Evolutionary conservation across 768 basidiomycete species (phyloP).

Genomic region (Lentinula lateritia): DNA sequence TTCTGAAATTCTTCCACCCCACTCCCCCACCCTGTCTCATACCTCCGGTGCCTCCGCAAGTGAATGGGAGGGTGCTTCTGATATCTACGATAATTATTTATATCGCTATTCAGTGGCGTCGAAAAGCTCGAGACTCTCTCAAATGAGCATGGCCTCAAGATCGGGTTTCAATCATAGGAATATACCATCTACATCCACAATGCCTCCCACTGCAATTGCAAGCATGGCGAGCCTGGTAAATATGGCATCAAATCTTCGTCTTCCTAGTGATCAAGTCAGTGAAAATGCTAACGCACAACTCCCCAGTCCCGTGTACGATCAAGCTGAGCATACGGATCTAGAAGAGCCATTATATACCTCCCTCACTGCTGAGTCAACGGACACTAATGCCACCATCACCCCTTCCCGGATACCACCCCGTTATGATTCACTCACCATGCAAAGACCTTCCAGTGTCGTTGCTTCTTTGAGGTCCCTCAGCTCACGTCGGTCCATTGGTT

Average conservation of each 20-base stretch:
- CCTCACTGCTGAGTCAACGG: not conserved
- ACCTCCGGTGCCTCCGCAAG: not conserved
- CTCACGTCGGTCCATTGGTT: not conserved
- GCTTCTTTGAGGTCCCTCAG: not conserved
- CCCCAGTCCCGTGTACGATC: not conserved
- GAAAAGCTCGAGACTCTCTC: conserved; percentile 20
- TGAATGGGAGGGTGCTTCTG: conserved; percentile 62
- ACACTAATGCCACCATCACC: not conserved
- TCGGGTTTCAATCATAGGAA: conserved; percentile 9
- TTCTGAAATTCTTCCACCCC: not conserved
- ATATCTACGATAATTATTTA: conserved; percentile 74
- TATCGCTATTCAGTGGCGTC: conserved; percentile 29
- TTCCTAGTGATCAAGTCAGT: not conserved
- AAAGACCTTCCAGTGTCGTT: conserved; percentile 1
- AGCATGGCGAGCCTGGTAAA: conserved; percentile 5
- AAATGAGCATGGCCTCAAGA: conserved; percentile 3
- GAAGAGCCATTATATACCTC: not conserved
- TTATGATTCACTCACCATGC: conserved; percentile 5
- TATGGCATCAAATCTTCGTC: not conserved
- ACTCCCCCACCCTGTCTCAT: not conserved
- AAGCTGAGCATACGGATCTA: not conserved
- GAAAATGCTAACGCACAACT: not conserved
- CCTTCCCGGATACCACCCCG: conserved; percentile 2
- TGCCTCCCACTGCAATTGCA: conserved; percentile 9
- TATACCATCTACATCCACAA: conserved; percentile 17